Percentiles rank a stretch among this genome's conserved stretches.
Conservation (phyloP, 1,284 basidiomycete genomes). For the Cryptococcus sp. region DNA sequence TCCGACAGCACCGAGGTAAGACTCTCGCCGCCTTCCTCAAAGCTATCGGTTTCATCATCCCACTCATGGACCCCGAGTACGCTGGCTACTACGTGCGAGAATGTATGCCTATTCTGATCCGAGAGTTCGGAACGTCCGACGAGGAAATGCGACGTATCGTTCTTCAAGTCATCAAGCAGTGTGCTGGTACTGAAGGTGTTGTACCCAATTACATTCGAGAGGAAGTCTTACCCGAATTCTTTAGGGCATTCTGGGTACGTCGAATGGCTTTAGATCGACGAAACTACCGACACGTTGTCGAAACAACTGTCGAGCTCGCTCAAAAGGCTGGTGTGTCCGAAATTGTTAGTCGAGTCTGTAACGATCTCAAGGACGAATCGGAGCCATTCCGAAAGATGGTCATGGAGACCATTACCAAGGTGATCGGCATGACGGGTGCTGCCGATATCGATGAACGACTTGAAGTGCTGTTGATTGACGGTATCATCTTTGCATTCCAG, state of each 20-base stretch:
- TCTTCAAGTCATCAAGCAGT: slow-evolving; percentile 97
- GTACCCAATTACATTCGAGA: slow-evolving; percentile 90
- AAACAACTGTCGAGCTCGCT: slow-evolving; percentile 96
- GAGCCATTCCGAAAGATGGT: slow-evolving; percentile 99
- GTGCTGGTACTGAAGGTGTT: slow-evolving; percentile 95
- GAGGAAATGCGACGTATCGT: slow-evolving; percentile 99
- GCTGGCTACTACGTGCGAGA: slow-evolving; percentile 97
- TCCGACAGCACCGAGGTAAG: slow-evolving; percentile 95
- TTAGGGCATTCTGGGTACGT: slow-evolving; percentile 97
- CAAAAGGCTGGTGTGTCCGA: slow-evolving; percentile 95
- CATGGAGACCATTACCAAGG: slow-evolving; percentile 99
- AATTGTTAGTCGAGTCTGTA: slow-evolving; percentile 90
- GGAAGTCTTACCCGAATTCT: slow-evolving; percentile 98
- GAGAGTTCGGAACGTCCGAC: slow-evolving; percentile 98
- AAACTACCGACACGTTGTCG: slow-evolving; percentile 95
- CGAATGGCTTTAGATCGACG: slow-evolving; percentile 95
- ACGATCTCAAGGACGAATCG: slow-evolving; percentile 92
- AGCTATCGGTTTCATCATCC: slow-evolving; percentile 99
- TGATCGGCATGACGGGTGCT: slow-evolving; percentile 84
- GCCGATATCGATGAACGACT: slow-evolving; percentile 95
- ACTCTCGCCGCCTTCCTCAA: slow-evolving; percentile 97
- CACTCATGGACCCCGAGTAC: slow-evolving; percentile 99
- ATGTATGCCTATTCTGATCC: slow-evolving; percentile 94
- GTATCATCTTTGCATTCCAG: slow-evolving; percentile 99
- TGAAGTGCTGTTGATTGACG: slow-evolving; percentile 91